These are phyloP conservation scores for Monoraphidium neglectum DNA, from an alignment of 139 green algal species.

Conservation along the genomic window DNA sequence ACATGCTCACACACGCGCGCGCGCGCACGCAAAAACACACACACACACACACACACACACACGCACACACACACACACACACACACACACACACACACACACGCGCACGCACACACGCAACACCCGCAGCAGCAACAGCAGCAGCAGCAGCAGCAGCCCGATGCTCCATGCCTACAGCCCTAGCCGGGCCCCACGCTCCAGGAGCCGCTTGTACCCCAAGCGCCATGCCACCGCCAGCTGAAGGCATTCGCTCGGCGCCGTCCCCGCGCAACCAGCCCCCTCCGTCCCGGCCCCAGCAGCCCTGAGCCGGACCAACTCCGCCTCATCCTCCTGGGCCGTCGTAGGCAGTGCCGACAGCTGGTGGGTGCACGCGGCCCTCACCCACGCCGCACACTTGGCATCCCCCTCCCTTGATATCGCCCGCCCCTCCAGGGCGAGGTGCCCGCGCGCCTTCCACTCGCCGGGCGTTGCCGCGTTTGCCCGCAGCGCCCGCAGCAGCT, in stretches of 20 bases:
- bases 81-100: no score
- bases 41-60: no score
- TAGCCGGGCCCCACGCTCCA: no score
- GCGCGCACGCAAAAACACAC: no score
- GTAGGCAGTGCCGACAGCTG: conserved; percentile 25
- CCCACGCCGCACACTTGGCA: neutral
- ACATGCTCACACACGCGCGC: no score
- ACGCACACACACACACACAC: no score
- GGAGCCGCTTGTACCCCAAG: conserved; percentile 21
- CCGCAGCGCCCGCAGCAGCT: conserved; percentile 56
- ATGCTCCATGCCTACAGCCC: no score
- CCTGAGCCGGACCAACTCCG: neutral
- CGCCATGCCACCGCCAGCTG: conserved; percentile 29
- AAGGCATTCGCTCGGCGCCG: neutral
- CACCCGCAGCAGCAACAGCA: no score
- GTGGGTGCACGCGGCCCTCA: conserved; percentile 26
- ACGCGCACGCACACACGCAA: no score
- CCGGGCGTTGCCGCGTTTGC: conserved; percentile 11
- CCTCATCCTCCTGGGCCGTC: conserved; percentile 5
- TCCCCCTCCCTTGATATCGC: conserved; percentile 30
- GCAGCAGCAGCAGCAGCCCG: no score
- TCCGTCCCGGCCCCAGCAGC: neutral
- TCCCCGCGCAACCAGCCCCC: neutral
- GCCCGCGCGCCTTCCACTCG: conserved; percentile 6
- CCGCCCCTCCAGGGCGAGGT: conserved; percentile 21